phyloP scores from a whole-genome alignment of 345 rosid species.

The Jatropha curcas region DNA sequence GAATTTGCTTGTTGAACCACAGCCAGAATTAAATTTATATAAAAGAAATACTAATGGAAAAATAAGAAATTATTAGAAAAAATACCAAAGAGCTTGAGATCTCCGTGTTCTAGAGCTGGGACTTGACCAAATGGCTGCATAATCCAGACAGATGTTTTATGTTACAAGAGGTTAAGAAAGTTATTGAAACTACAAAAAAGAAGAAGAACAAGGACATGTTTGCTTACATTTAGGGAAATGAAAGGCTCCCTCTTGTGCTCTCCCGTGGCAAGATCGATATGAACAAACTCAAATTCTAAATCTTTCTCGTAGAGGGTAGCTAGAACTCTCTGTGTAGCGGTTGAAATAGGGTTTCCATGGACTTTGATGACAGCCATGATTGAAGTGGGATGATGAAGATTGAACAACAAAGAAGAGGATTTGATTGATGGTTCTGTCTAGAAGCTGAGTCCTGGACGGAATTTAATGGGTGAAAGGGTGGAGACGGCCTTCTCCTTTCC shows the following conservation, averaged over 20 bases:
- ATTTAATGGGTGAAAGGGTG: not conserved
- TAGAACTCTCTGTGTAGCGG: constrained; percentile 50
- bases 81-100: constrained; percentile 68
- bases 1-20: too few species aligned
- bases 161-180: not conserved
- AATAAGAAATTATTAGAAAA: not conserved
- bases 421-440: not conserved
- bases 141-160: not conserved
- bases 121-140: constrained; percentile 83
- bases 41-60: too few species aligned
- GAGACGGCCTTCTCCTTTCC: not conserved
- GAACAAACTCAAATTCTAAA: constrained; percentile 48
- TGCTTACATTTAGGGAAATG: constrained; percentile 64
- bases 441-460: not conserved
- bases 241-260: constrained; percentile 61
- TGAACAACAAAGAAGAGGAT: too few species aligned
- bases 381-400: not conserved
- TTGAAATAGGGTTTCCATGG: constrained; percentile 44
- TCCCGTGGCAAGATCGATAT: constrained; percentile 47
- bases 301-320: constrained; percentile 63
- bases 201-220: too few species aligned
- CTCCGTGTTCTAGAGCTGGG: constrained; percentile 73
- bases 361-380: constrained; percentile 50
- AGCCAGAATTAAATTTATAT: too few species aligned
- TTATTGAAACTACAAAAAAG: too few species aligned